phyloP scores from a whole-genome alignment of 2,329 filamentous ascomycete genomes.

The Zasmidium angulare region DNA sequence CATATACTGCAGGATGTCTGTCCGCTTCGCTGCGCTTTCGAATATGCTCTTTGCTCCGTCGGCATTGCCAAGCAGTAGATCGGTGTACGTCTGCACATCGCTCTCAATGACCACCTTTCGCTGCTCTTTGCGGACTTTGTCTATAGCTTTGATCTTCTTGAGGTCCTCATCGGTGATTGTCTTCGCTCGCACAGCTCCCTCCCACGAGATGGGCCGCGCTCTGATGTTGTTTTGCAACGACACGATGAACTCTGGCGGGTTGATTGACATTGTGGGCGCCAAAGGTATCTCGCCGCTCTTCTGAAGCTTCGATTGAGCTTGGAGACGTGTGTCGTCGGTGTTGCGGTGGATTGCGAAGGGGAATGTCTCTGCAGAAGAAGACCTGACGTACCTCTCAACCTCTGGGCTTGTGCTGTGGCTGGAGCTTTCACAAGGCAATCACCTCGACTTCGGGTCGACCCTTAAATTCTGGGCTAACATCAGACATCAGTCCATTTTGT shows the following conservation, averaged over 20 bases:
- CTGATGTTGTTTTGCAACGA: constrained; percentile 97
- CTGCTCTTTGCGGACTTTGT: constrained; percentile 92
- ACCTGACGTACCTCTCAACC: neutral
- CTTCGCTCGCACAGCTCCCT: constrained; percentile 88
- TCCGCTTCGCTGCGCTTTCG: constrained; percentile 78
- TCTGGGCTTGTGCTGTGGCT: neutral
- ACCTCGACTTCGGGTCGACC: neutral
- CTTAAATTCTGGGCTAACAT: neutral
- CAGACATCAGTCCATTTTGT: neutral
- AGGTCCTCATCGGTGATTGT: constrained; percentile 93
- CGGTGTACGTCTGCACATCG: constrained; percentile 76
- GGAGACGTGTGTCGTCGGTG: neutral
- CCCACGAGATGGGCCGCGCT: constrained; percentile 93
- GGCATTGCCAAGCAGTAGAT: constrained; percentile 71
- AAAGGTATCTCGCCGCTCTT: neutral
- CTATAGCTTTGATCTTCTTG: constrained; percentile 92
- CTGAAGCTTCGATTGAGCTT: neutral
- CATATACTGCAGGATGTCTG: constrained; percentile 92
- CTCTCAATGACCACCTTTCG: constrained; percentile 77
- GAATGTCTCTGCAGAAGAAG: neutral
- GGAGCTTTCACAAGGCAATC: neutral
- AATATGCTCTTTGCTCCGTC: constrained; percentile 70
- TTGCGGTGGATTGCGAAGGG: neutral
- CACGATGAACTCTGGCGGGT: constrained; percentile 82
- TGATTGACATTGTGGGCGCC: constrained; percentile 72